Evolutionary conservation across 306 rosid species (phyloP), one percentile per base, ranked within the genome.

Genomic region (Prosopis cineraria): DNA sequence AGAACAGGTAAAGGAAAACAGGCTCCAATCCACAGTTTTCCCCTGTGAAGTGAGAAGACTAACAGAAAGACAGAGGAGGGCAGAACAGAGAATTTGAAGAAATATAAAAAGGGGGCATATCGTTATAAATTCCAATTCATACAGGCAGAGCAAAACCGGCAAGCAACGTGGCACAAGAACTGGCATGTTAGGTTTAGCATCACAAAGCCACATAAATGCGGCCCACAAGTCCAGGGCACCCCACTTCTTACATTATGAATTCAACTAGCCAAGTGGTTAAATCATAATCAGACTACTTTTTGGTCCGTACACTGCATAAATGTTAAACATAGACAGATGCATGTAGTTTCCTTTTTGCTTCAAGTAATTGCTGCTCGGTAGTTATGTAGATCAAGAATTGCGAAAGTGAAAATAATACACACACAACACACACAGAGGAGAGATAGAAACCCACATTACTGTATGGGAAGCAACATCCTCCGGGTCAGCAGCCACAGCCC

Each of bases 361-460:
- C 43, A 34, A 65, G 36, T 25, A 22, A 44, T 56, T 4, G 36
- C 68, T 75, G 44, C 56, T 27, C 60, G 22, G 25, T 48, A 63
- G 78, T 50, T 59, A 71, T 37, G 73, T 72, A 5, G 22, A 81
- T 62, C 65, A 66, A 74, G 62, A 20, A 7, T 13, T 22, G 36
- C 37, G 29, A 69, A 29, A 50, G 64, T 59, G 68, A 55, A 78
- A 52, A n/a, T n/a, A n/a, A n/a, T n/a, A n/a, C n/a, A n/a, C n/a
- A n/a, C n/a, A n/a, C n/a, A n/a, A n/a, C n/a, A n/a, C n/a, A n/a
- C n/a, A n/a, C 20, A 77, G 22, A n/a, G n/a, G n/a, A n/a, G 39
- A 29, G 30, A 63, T 33, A 39, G 77, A 71, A 77, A 88, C 98
- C 81, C 89, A 94, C 98, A 80, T 90, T 33, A 83, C 90, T 79